These are phyloP conservation scores for Alternaria alternata DNA, from an alignment of 2,329 filamentous ascomycete species.

Conservation along the genomic window DNA sequence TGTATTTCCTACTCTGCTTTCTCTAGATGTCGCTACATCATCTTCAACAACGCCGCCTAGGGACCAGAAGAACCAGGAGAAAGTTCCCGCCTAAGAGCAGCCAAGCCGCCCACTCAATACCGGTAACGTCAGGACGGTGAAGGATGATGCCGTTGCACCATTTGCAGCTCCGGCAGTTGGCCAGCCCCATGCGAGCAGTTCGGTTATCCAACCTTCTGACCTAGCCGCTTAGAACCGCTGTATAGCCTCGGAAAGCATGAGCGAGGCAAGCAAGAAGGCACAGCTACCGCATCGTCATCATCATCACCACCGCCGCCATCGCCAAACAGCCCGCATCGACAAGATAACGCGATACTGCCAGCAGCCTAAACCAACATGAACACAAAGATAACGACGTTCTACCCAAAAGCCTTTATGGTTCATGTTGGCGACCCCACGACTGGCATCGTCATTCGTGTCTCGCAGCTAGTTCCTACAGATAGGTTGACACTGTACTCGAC, in stretches of 20 bases:
- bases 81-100: too few species aligned
- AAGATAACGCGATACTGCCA: not conserved
- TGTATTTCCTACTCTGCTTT: too few species aligned
- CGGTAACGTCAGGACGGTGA: too few species aligned
- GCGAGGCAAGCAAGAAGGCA: too few species aligned
- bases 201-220: too few species aligned
- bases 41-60: not conserved
- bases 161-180: too few species aligned
- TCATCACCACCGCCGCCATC: not conserved
- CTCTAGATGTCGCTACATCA: not conserved
- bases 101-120: too few species aligned
- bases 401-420: not conserved
- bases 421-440: not conserved
- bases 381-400: not conserved
- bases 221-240: too few species aligned
- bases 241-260: too few species aligned
- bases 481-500: not conserved
- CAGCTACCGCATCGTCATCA: not conserved
- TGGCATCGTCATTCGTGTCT: not conserved
- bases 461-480: not conserved
- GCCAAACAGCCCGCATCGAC: too few species aligned
- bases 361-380: not conserved
- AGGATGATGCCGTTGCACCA: too few species aligned
- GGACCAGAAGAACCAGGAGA: not conserved
- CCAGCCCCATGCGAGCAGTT: too few species aligned